Base-by-base conservation (phyloP, 1,284 basidiomycete species). In the Fomitopsis schrenkii region DNA sequence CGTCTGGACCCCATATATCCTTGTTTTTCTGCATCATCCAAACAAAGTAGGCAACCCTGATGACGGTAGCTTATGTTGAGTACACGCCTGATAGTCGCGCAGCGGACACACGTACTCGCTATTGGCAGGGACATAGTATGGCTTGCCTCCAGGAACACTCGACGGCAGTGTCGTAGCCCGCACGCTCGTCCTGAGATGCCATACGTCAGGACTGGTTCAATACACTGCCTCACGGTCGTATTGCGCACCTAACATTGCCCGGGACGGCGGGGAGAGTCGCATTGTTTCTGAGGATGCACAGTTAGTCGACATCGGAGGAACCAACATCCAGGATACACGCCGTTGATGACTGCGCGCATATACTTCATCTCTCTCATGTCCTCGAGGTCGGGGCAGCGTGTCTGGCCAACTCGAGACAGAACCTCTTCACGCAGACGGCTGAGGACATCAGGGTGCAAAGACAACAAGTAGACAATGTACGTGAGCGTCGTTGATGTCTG, bases 1-100 rank as follows among this genome's bases (percentile, higher is more conserved):
- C 86, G 66, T 87, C 85, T 0, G 85, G 83, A 5, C 87, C 87
- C 88, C 87, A 90, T 0, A 88, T 75, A 62, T 88, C 84, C 56
- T 74, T 79, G 22, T 84, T 77, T 38, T 87, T 75, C 36, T 88
- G 87, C 84, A 87, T 86, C 58, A 84, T 65, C 61, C 85, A 78
- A 6, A 86, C 81, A 0, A 81, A 84, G 66, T 85, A 88, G 0
- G 68, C 64, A 14, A 77, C 63, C 57, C 84, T 85, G 59, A 0
- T 22, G 46, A 30, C 55, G 19, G 59, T 50, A 5, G 22, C 36
- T 53, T 4, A 30, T 60, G 42, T 57, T 44, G 33, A 57, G 54
- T 33, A 44, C 1, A 22, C 35, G 50, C 28, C 4, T 50, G 6
- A 8, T 28, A 30, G 14, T 19, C 15, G n/a, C 42, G n/a, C 15